These are phyloP conservation scores for Talaromyces pinophilus DNA, from an alignment of 2,329 filamentous ascomycete species.

Conservation along the genomic window DNA sequence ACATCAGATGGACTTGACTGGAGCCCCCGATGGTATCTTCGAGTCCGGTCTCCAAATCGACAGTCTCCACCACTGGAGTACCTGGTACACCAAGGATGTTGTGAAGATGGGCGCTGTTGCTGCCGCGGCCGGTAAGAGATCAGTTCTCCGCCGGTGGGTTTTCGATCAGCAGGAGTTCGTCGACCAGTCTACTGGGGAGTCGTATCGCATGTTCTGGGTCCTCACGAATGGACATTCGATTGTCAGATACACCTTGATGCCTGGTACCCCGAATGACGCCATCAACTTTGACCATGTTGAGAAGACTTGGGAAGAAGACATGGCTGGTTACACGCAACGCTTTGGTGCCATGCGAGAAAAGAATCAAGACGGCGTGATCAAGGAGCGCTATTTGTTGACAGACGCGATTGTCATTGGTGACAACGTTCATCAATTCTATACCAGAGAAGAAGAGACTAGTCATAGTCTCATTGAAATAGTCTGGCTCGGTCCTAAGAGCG, in stretches of 20 bases:
- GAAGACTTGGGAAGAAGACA: conserved; percentile 48
- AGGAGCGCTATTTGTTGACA: conserved; percentile 45
- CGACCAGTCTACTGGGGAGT: conserved; percentile 39
- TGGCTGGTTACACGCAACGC: conserved; percentile 43
- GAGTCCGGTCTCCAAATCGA: conserved; percentile 48
- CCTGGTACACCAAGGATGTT: conserved; percentile 49
- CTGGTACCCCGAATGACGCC: conserved; percentile 39
- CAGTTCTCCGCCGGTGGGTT: conserved; percentile 48
- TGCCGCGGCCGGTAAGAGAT: conserved; percentile 43
- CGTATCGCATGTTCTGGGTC: conserved; percentile 45
- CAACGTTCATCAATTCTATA: conserved; percentile 48
- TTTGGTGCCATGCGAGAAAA: conserved; percentile 44
- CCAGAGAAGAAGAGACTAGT: conserved; percentile 42
- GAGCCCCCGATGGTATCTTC: conserved; percentile 45
- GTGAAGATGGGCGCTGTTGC: conserved; percentile 48
- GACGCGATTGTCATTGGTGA: conserved; percentile 44
- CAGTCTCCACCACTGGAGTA: conserved; percentile 48
- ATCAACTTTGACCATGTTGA: conserved; percentile 47
- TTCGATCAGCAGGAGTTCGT: conserved; percentile 45
- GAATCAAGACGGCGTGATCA: conserved; percentile 42
- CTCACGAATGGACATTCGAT: conserved; percentile 49
- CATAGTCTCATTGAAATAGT: conserved; percentile 48
- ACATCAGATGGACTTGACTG: conserved; percentile 49
- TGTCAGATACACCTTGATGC: conserved; percentile 45
- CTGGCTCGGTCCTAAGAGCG: conserved; percentile 45